Conservation (phyloP, 495 filamentous ascomycete species). For the Penicillium simplicissimum region DNA sequence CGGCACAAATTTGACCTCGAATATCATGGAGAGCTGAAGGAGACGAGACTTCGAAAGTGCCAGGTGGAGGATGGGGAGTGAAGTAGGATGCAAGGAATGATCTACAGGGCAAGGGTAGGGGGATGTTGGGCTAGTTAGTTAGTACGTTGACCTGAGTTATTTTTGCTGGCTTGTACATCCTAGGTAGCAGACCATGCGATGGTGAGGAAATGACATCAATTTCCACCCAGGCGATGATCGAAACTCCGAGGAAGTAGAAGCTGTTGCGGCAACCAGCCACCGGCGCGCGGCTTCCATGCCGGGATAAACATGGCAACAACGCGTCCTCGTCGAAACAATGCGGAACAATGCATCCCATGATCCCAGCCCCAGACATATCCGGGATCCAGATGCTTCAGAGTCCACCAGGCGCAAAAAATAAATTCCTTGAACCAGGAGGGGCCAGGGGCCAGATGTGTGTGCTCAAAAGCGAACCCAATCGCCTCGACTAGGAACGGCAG, state of each 20-base stretch:
- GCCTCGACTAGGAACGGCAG: constrained; percentile 29
- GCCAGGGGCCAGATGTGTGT: constrained; percentile 31
- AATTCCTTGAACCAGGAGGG: constrained; percentile 6
- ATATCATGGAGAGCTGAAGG: constrained; percentile 46
- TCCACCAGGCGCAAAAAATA: background rate
- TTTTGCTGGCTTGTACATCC: background rate
- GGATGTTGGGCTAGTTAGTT: background rate
- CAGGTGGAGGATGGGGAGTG: constrained; percentile 13
- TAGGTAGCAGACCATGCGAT: background rate
- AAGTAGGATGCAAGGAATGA: background rate
- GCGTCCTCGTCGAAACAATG: constrained; percentile 5
- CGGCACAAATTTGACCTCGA: constrained; percentile 52
- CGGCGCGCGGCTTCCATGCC: background rate
- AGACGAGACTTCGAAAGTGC: constrained; percentile 54
- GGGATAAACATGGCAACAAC: background rate
- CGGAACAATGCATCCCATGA: background rate
- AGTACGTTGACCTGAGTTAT: background rate
- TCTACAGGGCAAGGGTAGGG: background rate
- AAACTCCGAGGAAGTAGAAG: background rate
- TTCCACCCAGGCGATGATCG: background rate
- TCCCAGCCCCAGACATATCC: background rate
- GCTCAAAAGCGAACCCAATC: constrained; percentile 55
- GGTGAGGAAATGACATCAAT: constrained; percentile 7
- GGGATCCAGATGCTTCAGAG: background rate
- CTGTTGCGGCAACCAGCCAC: background rate